Percentiles rank a stretch among this genome's conserved stretches.
phyloP scores from a whole-genome alignment of 352 stramenopile species.

The Detonula confervacea region DNA sequence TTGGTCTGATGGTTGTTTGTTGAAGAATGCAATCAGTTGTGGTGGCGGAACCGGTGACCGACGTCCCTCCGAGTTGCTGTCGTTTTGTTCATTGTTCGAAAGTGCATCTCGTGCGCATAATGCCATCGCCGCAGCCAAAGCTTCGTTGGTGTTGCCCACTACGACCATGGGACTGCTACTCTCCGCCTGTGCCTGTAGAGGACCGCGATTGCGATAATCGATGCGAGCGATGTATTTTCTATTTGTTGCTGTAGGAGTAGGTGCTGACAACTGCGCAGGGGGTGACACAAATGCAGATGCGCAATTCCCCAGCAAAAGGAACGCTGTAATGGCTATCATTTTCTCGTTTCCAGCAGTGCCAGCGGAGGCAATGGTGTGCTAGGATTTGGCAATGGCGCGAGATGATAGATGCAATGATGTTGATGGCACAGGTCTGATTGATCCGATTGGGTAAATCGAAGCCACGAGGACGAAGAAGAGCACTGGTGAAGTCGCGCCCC shows the following conservation, averaged over 20 bases:
- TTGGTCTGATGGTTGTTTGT: not conserved
- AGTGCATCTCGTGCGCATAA: conserved; percentile 29
- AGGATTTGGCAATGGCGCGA: no score
- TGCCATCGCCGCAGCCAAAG: conserved; percentile 32
- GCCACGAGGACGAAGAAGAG: no score
- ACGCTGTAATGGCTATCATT: not conserved
- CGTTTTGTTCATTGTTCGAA: no score
- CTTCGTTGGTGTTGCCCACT: conserved; percentile 17
- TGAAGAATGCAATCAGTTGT: conserved; percentile 35
- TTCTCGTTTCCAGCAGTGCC: no score
- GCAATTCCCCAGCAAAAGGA: not conserved
- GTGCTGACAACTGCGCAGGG: not conserved
- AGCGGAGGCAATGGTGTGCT: no score
- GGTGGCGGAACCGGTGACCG: conserved; percentile 16
- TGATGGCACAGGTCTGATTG: no score
- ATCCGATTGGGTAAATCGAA: no score
- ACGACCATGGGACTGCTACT: conserved; percentile 10
- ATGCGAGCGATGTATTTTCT: not conserved
- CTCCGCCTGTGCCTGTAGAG: not conserved
- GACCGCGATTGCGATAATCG: not conserved
- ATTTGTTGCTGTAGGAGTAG: not conserved
- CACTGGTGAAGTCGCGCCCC: no score
- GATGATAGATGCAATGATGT: no score
- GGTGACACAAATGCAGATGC: conserved; percentile 20
- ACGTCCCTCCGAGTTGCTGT: not conserved